phyloP scores from a whole-genome alignment of 106 monocot genomes.

The Hemerocallis citrina region DNA sequence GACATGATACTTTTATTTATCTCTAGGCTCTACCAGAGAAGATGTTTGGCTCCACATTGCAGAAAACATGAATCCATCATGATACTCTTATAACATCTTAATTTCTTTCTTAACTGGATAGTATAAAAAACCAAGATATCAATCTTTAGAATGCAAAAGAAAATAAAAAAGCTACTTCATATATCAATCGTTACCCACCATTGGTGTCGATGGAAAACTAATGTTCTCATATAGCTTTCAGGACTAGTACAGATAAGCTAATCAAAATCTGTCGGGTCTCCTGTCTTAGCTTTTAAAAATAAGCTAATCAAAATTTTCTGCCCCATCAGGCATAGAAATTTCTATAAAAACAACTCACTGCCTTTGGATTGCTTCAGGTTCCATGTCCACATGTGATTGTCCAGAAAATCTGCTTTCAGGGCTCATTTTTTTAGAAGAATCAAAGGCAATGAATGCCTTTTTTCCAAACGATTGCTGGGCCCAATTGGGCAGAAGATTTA shows the following conservation, averaged over 20 bases:
- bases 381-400: too few species aligned
- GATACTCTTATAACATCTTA: neutral
- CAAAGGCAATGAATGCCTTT: too few species aligned
- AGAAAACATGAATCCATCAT: neutral
- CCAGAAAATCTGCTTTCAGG: too few species aligned
- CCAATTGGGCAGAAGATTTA: too few species aligned
- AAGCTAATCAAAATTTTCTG: too few species aligned
- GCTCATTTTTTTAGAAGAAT: too few species aligned
- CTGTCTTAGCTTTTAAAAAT: constrained; percentile 1
- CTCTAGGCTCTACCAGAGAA: neutral
- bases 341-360: too few species aligned
- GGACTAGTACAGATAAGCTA: neutral
- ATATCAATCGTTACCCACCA: neutral
- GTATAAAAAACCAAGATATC: neutral
- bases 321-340: too few species aligned
- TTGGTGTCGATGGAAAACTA: neutral
- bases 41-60: neutral
- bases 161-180: neutral
- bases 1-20: neutral
- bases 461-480: too few species aligned
- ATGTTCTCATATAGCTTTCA: constrained; percentile 1
- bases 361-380: too few species aligned
- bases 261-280: neutral
- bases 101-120: constrained; percentile 4
- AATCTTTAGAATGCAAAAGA: neutral